These are phyloP conservation scores for Irpex sp. DNA, from an alignment of 1,284 basidiomycete species.

Conservation along the genomic window DNA sequence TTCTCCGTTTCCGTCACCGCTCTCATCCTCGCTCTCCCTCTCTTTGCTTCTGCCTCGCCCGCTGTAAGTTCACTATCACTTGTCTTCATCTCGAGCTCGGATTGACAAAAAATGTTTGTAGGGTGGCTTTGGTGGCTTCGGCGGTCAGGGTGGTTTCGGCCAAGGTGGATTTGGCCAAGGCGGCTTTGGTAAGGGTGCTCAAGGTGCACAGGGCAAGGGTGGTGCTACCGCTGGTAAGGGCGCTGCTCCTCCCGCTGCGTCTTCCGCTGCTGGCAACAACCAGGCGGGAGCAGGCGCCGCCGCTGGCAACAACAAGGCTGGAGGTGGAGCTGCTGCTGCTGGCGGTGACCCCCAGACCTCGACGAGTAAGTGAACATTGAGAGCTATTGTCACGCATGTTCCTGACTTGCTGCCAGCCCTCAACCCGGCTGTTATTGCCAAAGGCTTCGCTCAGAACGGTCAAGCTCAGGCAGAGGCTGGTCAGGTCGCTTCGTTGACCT, in stretches of 20 bases:
- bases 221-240: constrained; percentile 3
- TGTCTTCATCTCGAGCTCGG: not conserved
- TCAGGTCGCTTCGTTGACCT: constrained; percentile 42
- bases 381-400: constrained; percentile 18
- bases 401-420: constrained; percentile 37
- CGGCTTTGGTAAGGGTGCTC: constrained; percentile 15
- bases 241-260: not conserved
- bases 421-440: constrained; percentile 45
- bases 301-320: constrained; percentile 4
- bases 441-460: constrained; percentile 46
- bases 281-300: constrained; percentile 12
- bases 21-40: constrained; percentile 37
- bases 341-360: constrained; percentile 20
- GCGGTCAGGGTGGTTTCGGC: not conserved
- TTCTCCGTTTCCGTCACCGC: constrained; percentile 38
- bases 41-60: constrained; percentile 37
- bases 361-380: constrained; percentile 18
- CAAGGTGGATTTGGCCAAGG: not conserved
- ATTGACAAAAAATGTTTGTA: not conserved
- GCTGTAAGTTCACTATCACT: constrained; percentile 18
- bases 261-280: constrained; percentile 9
- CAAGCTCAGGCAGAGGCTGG: constrained; percentile 37
- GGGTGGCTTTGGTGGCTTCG: not conserved
- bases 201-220: constrained; percentile 4
- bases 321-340: constrained; percentile 12